phyloP scores from a whole-genome alignment of 805 yeast species.

The Barnettozyma populi region DNA sequence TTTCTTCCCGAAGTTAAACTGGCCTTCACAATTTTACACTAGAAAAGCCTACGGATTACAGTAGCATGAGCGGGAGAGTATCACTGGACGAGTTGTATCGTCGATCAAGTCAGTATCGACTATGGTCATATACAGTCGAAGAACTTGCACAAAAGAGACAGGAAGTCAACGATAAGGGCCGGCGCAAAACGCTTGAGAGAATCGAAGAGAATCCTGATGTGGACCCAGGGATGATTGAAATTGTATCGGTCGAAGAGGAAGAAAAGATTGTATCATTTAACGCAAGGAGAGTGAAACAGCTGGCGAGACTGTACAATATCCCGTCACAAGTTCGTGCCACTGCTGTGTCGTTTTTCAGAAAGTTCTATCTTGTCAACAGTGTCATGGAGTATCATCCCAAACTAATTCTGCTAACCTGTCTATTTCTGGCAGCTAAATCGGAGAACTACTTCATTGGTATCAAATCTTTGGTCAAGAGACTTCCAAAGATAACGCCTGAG shows the following conservation, averaged over 20 bases:
- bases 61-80: slow-evolving; percentile 30
- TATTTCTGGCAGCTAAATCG: slow-evolving; percentile 87
- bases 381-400: slow-evolving; percentile 89
- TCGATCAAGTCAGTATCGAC: slow-evolving; percentile 73
- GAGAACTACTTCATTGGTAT: slow-evolving; percentile 89
- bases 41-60: neutral
- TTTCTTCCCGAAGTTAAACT: neutral
- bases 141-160: slow-evolving; percentile 46
- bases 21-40: neutral
- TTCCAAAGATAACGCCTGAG: slow-evolving; percentile 61
- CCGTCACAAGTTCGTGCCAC: slow-evolving; percentile 88
- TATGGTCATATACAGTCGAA: slow-evolving; percentile 77
- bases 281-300: slow-evolving; percentile 61
- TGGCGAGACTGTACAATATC: slow-evolving; percentile 69
- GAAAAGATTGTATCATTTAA: slow-evolving; percentile 60
- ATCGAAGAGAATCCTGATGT: slow-evolving; percentile 28
- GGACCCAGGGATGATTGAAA: slow-evolving; percentile 27
- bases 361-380: slow-evolving; percentile 73
- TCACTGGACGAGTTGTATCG: slow-evolving; percentile 86
- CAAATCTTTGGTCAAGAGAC: slow-evolving; percentile 65
- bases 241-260: slow-evolving; percentile 67
- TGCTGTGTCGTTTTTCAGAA: slow-evolving; percentile 74
- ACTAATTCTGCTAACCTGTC: slow-evolving; percentile 69
- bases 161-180: slow-evolving; percentile 53
- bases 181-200: slow-evolving; percentile 27